Percentiles rank a stretch among this genome's conserved stretches.
phyloP scores from a whole-genome alignment of 192 early-diverging fungal genomes.

The Backusella australiensis region DNA sequence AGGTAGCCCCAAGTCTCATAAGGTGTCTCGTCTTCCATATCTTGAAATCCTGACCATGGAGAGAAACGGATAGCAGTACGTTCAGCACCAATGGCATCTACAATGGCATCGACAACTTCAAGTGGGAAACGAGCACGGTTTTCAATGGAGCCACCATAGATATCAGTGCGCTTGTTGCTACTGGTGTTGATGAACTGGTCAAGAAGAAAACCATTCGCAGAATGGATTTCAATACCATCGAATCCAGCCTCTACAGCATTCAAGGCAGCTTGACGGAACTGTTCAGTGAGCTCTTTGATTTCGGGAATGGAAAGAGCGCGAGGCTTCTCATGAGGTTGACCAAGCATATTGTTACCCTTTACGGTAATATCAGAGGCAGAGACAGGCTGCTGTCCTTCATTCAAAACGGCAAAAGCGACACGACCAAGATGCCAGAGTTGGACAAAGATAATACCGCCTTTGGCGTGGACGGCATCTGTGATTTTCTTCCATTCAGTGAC shows the following conservation, averaged over 20 bases:
- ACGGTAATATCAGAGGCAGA: too few species aligned
- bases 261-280: slow-evolving; percentile 62
- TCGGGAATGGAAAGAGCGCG: slow-evolving; percentile 62
- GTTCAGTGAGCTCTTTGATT: slow-evolving; percentile 59
- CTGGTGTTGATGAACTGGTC: slow-evolving; percentile 75
- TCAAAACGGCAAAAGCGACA: not conserved
- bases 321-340: slow-evolving; percentile 34
- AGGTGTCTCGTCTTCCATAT: slow-evolving; percentile 32
- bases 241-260: slow-evolving; percentile 77
- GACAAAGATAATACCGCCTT: not conserved
- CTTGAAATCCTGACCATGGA: slow-evolving; percentile 29
- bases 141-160: slow-evolving; percentile 26
- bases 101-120: slow-evolving; percentile 29
- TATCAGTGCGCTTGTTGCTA: slow-evolving; percentile 73
- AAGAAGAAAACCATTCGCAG: slow-evolving; percentile 87
- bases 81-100: slow-evolving; percentile 25
- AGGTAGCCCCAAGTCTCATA: slow-evolving; percentile 28
- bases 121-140: slow-evolving; percentile 31
- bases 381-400: not conserved
- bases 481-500: not conserved
- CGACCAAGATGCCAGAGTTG: not conserved
- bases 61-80: slow-evolving; percentile 32
- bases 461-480: not conserved
- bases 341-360: not conserved
- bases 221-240: slow-evolving; percentile 86